Percentiles rank a stretch among this genome's conserved stretches.
phyloP scores from a whole-genome alignment of 2,329 filamentous ascomycete genomes.

The Orbilia quercus region DNA sequence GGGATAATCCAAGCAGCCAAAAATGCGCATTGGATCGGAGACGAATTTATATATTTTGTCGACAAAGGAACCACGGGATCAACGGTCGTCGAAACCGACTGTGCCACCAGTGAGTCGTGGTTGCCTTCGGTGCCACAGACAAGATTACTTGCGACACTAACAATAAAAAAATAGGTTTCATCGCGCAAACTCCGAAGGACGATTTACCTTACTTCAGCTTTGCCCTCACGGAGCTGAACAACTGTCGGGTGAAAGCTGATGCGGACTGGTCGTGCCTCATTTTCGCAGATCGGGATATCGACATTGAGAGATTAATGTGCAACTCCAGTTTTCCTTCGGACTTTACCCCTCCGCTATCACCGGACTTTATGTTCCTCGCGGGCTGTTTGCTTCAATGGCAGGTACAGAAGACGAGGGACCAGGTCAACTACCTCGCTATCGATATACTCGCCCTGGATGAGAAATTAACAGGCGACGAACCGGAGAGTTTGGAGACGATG shows the following conservation, averaged over 20 bases:
- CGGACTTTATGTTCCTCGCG: slow-evolving; percentile 48
- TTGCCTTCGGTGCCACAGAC: neutral
- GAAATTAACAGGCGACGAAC: slow-evolving; percentile 6
- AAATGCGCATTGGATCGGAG: slow-evolving; percentile 41
- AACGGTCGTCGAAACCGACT: slow-evolving; percentile 39
- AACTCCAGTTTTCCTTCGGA: slow-evolving; percentile 38
- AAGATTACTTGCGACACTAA: neutral
- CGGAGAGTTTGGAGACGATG: slow-evolving; percentile 24
- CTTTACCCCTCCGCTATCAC: slow-evolving; percentile 21
- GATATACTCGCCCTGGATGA: slow-evolving; percentile 38
- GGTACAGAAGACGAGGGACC: slow-evolving; percentile 35
- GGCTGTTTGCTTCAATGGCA: slow-evolving; percentile 48
- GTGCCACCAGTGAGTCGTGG: slow-evolving; percentile 20
- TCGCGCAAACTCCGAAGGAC: slow-evolving; percentile 41
- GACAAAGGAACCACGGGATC: slow-evolving; percentile 42
- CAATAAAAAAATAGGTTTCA: slow-evolving; percentile 15
- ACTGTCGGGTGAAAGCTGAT: slow-evolving; percentile 20
- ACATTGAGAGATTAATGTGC: slow-evolving; percentile 33
- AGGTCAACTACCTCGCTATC: slow-evolving; percentile 28
- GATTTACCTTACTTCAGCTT: slow-evolving; percentile 39
- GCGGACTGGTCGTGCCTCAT: slow-evolving; percentile 44
- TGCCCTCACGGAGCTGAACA: slow-evolving; percentile 35
- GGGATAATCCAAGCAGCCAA: slow-evolving; percentile 22
- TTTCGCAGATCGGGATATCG: slow-evolving; percentile 32
- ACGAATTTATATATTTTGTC: slow-evolving; percentile 42